Conservation (phyloP, 345 rosid species). For the Excoecaria agallocha region DNA sequence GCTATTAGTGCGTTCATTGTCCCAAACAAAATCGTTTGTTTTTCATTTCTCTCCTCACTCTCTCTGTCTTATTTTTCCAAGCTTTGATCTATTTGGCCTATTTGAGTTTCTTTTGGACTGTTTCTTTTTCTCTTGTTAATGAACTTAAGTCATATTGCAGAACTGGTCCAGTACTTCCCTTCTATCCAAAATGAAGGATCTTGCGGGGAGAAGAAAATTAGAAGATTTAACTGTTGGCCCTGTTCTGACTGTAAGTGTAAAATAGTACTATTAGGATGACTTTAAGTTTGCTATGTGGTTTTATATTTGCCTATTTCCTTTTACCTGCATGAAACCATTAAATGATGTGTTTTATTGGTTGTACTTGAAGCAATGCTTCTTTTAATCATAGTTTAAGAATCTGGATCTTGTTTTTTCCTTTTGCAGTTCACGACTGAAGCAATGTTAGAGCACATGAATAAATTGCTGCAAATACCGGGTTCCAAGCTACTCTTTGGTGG, state of each 20-base stretch:
- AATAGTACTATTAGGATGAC: background rate
- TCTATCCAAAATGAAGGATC: constrained; percentile 63
- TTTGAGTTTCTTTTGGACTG: background rate
- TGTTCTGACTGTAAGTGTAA: constrained; percentile 79
- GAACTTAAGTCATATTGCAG: constrained; percentile 35
- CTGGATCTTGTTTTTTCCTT: constrained; percentile 1
- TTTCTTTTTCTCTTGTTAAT: background rate
- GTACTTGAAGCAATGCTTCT: background rate
- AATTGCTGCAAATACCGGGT: constrained; percentile 74
- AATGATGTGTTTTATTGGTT: background rate
- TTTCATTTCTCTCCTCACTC: background rate
- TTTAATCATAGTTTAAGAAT: background rate
- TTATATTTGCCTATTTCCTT: background rate
- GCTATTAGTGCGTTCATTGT: background rate
- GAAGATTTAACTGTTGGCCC: constrained; percentile 93
- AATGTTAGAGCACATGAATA: constrained; percentile 77
- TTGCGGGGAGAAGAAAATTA: constrained; percentile 83
- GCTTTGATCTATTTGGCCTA: background rate
- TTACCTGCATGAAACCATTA: background rate
- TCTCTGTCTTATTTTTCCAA: background rate
- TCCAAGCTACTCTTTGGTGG: constrained; percentile 93
- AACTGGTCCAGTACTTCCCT: constrained; percentile 74
- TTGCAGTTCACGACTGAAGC: constrained; percentile 80
- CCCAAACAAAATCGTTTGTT: background rate
- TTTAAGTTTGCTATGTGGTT: background rate